Percentiles rank a stretch among this genome's conserved stretches.
These are phyloP conservation scores for Aspergillus glaucus DNA, from an alignment of 2,329 filamentous ascomycete genomes.

Conservation along the genomic window DNA sequence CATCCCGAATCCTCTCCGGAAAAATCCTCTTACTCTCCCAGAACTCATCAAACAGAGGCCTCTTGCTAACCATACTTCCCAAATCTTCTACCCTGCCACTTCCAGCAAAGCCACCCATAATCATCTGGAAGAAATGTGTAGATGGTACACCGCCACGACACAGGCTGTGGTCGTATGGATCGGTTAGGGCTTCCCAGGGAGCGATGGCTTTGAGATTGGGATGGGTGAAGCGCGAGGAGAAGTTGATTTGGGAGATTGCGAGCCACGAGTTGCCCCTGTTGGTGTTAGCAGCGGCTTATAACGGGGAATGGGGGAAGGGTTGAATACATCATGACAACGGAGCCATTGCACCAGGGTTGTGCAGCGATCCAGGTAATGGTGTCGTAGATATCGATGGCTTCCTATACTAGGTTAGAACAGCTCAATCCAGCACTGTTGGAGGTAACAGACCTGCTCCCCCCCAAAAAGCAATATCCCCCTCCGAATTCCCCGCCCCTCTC, in stretches of 20 bases:
- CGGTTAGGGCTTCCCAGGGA: constrained; percentile 14
- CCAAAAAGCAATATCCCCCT: constrained; percentile 19
- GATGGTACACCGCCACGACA: constrained; percentile 15
- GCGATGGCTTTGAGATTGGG: constrained; percentile 17
- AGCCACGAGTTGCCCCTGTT: constrained; percentile 13
- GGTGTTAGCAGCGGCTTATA: neutral
- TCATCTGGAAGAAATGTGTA: constrained; percentile 8
- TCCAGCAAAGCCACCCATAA: constrained; percentile 9
- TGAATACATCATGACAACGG: constrained; percentile 8
- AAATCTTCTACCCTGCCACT: constrained; percentile 6
- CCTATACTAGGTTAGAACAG: constrained; percentile 1
- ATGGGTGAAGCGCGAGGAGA: constrained; percentile 7
- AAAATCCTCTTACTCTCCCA: constrained; percentile 19
- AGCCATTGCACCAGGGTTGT: constrained; percentile 19
- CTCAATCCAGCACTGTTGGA: neutral
- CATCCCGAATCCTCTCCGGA: constrained; percentile 9
- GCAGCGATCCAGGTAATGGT: constrained; percentile 14
- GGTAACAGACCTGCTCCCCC: constrained; percentile 10
- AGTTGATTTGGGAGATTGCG: constrained; percentile 9
- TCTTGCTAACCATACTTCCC: constrained; percentile 9
- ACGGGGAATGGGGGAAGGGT: neutral
- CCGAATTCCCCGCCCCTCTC: constrained; percentile 21
- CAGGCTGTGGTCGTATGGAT: constrained; percentile 12
- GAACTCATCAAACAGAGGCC: constrained; percentile 15
- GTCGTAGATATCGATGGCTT: constrained; percentile 23